A percentile compares a stretch with the other conserved stretches of the same genome.
These are phyloP conservation scores for Fusarium luffae DNA, from an alignment of 2,329 filamentous ascomycete species.

Conservation along the genomic window DNA sequence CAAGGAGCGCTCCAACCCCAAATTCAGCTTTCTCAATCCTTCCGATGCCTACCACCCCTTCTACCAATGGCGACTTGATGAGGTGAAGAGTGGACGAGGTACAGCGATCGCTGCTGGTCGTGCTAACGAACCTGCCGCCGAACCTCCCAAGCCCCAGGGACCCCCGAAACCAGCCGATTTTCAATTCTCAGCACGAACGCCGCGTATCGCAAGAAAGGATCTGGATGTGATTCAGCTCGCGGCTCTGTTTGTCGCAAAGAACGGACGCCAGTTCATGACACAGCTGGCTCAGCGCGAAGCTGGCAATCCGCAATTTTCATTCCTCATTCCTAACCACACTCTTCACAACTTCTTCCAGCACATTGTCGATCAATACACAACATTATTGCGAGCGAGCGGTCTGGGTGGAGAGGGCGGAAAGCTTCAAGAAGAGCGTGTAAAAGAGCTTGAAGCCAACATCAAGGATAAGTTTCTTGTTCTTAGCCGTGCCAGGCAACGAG, in stretches of 20 bases:
- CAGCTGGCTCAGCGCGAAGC: constrained; percentile 88
- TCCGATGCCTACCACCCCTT: constrained; percentile 88
- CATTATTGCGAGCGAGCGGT: constrained; percentile 75
- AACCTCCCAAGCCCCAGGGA: constrained; percentile 76
- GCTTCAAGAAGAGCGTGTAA: constrained; percentile 76
- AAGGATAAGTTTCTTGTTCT: constrained; percentile 84
- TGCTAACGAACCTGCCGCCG: constrained; percentile 68
- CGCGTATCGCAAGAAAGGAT: constrained; percentile 95
- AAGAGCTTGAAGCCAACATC: constrained; percentile 78
- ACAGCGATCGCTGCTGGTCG: constrained; percentile 82
- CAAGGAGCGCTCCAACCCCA: constrained; percentile 85
- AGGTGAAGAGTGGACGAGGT: constrained; percentile 86
- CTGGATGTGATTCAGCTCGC: constrained; percentile 79
- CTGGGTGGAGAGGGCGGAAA: constrained; percentile 74
- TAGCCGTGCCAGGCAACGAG: constrained; percentile 82
- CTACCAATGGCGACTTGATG: constrained; percentile 89
- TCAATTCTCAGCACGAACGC: constrained; percentile 95
- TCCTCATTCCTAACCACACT: constrained; percentile 93
- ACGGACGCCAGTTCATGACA: constrained; percentile 92
- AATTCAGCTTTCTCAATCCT: constrained; percentile 86
- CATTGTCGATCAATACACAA: constrained; percentile 92
- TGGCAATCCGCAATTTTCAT: constrained; percentile 95
- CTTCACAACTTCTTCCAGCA: constrained; percentile 96
- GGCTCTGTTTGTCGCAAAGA: constrained; percentile 91
- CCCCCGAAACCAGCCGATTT: constrained; percentile 88